Conservation (phyloP, 2,329 filamentous ascomycete species). For the Diaporthe longicolla region DNA sequence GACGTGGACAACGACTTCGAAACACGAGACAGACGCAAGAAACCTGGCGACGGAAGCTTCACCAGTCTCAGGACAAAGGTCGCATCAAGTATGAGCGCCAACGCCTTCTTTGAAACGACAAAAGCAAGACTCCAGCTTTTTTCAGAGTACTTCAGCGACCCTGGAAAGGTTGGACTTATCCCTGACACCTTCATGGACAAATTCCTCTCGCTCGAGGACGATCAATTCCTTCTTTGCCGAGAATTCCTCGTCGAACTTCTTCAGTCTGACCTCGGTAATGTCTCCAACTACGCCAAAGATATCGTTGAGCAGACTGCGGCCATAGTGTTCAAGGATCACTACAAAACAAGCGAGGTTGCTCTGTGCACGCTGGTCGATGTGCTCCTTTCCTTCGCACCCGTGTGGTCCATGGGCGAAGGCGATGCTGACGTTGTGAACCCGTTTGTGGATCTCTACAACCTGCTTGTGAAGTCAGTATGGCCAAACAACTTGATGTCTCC, state of each 20-base stretch:
- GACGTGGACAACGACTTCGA: conserved; percentile 77
- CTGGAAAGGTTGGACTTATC: conserved; percentile 62
- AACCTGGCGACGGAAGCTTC: conserved; percentile 52
- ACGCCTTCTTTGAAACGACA: conserved; percentile 65
- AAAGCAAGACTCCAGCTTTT: conserved; percentile 62
- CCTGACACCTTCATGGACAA: conserved; percentile 65
- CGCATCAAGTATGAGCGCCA: conserved; percentile 57
- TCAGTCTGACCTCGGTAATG: conserved; percentile 65
- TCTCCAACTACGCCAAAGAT: conserved; percentile 59
- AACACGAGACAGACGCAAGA: conserved; percentile 68
- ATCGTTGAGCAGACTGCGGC: conserved; percentile 66
- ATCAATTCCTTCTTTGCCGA: conserved; percentile 68
- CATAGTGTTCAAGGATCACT: conserved; percentile 69
- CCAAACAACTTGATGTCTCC: conserved; percentile 79
- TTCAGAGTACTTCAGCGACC: conserved; percentile 58
- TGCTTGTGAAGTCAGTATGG: conserved; percentile 79
- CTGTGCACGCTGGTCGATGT: conserved; percentile 77
- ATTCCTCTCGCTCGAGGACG: conserved; percentile 63
- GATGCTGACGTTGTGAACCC: conserved; percentile 69
- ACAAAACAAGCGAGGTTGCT: conserved; percentile 81
- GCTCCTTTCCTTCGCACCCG: conserved; percentile 72
- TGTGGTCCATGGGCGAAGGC: conserved; percentile 74
- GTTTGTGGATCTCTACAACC: conserved; percentile 83
- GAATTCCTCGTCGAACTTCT: conserved; percentile 67
- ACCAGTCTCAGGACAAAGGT: conserved; percentile 63